Conservation (phyloP, 2,329 filamentous ascomycete genomes). For the Talaromyces marneffei region DNA sequence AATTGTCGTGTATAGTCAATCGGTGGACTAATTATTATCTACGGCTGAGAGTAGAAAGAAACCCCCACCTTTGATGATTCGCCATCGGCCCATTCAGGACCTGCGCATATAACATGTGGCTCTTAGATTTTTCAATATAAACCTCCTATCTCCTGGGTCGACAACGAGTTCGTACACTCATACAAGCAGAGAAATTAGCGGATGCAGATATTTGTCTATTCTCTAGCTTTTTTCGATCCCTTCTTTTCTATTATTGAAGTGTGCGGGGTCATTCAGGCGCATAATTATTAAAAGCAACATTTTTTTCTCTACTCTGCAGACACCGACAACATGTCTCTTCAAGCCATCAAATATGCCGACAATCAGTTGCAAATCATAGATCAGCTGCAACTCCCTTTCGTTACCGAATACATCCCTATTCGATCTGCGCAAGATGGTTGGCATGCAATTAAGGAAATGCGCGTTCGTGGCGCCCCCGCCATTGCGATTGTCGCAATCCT, state of each 20-base stretch:
- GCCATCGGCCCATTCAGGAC: conserved; percentile 7
- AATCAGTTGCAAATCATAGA: conserved; percentile 57
- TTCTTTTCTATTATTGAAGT: neutral
- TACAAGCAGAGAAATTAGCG: neutral
- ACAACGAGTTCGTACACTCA: neutral
- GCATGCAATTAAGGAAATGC: conserved; percentile 63
- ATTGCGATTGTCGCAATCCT: conserved; percentile 97
- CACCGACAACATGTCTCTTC: conserved; percentile 42
- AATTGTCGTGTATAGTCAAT: neutral
- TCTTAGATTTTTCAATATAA: neutral
- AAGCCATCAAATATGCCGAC: conserved; percentile 56
- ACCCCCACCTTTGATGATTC: neutral
- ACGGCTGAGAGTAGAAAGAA: neutral
- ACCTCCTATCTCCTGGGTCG: neutral
- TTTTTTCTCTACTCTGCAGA: neutral
- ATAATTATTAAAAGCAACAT: neutral
- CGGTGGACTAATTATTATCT: neutral
- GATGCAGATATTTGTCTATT: neutral
- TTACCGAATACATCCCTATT: conserved; percentile 52
- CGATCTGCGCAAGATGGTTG: conserved; percentile 54
- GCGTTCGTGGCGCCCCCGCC: conserved; percentile 70
- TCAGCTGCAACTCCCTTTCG: conserved; percentile 57
- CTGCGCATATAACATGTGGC: conserved; percentile 6
- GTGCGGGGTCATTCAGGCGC: conserved; percentile 1
- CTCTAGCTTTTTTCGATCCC: neutral